phyloP scores from a whole-genome alignment of 2,329 filamentous ascomycete genomes.

The Botryotinia globosa region DNA sequence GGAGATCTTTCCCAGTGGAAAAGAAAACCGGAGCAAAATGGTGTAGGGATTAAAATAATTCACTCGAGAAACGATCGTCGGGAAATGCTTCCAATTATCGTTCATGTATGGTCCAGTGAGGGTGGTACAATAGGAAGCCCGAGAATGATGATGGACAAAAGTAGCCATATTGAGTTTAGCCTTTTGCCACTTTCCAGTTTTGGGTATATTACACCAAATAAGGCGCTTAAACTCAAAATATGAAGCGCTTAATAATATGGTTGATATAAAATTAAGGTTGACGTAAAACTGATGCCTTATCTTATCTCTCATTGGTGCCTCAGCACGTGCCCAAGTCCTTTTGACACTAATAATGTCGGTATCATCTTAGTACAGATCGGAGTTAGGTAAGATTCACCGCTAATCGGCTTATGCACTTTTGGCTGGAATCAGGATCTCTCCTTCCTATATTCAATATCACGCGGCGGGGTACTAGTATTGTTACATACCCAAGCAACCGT shows the following conservation, averaged over 20 bases:
- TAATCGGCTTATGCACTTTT: not conserved
- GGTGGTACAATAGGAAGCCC: not conserved
- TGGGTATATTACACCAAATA: not conserved
- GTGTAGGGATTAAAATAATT: not conserved
- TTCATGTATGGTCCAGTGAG: not conserved
- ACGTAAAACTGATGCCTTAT: conserved; percentile 5
- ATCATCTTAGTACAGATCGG: conserved; percentile 1
- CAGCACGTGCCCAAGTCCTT: not conserved
- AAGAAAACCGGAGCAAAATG: conserved; percentile 11
- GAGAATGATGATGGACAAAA: not conserved
- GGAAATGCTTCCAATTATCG: conserved; percentile 5
- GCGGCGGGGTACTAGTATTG: conserved; percentile 18
- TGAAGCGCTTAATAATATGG: not conserved
- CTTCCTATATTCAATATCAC: conserved; percentile 2
- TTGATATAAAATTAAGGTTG: not conserved
- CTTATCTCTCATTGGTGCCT: not conserved
- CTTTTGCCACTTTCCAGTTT: too few relatives aligned
- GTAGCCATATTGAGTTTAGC: not conserved
- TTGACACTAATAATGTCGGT: not conserved
- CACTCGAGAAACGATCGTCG: not conserved
- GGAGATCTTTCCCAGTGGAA: conserved; percentile 7
- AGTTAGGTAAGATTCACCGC: conserved; percentile 10
- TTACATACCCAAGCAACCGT: not conserved
- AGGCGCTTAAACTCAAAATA: not conserved
- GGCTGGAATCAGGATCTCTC: not conserved